Base-by-base conservation (phyloP, 179 eudicot genomes). In the Beta lomatogona region DNA sequence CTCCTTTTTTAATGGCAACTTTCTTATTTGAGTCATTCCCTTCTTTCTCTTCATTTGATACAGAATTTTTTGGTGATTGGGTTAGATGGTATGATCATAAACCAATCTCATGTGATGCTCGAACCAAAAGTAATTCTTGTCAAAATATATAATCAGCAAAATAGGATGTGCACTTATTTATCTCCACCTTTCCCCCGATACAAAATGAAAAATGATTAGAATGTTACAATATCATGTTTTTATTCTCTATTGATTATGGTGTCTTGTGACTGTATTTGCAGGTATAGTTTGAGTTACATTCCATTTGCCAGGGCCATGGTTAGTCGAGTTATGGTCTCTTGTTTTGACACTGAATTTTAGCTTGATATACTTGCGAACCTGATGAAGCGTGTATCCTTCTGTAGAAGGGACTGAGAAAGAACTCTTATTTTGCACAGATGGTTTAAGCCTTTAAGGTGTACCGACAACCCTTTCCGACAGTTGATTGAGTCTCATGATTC, bases 321-420 rank as follows among this genome's bases (percentile, higher is more conserved):
- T 2, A 28, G 31, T 28, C 31, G 31, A 28, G 31, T 28, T 28
- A 28, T 28, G 31, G 31, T 28, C 31, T 28, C 31, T 28, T 28
- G 31, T 28, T 28, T 28, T 28, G 31, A 28, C 31, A 28, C 31
- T 28, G 31, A 28, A 28, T 55, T 73, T 84, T 88, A 85, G 82
- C 71, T 58, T 73, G 44, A 19, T 64, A 45, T 64, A 19, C 46
- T 31, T 3, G 60, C 12, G 50, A 77, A 72, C 31, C n/a, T 16
- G 18, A 64, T 63, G 41, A 22, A 46, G 3, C 15, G 31, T 25
- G 22, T 21, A 80, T 50, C 48, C 59, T 68, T 36, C 50, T n/a
- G 57, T 28, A 14, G 28, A 68, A 31, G 21, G 64, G 64, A 50
- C 7, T 15, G 65, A 41, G 44, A 52, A 25, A 65, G 68, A 65